Evolutionary conservation across 2,329 filamentous ascomycete species (phyloP).

Genomic region (Colletotrichum sp.): DNA sequence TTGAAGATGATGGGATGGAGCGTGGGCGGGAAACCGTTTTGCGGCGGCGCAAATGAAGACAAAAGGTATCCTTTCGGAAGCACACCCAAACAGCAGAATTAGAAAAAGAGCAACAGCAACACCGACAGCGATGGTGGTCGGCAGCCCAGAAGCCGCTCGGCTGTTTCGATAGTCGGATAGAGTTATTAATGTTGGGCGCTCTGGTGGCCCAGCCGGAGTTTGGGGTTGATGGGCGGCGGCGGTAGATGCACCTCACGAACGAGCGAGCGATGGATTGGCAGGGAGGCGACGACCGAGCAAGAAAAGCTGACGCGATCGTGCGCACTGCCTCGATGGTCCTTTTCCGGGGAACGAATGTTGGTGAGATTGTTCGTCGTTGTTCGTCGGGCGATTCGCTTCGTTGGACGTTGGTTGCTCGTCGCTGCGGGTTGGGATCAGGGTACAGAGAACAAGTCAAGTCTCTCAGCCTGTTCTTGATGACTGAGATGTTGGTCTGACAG

Average conservation of each 20-base stretch:
- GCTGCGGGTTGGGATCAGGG: background rate
- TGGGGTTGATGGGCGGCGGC: background rate
- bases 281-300: background rate
- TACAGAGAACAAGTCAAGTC: background rate
- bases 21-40: background rate
- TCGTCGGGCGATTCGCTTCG: background rate
- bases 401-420: background rate
- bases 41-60: background rate
- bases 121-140: background rate
- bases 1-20: background rate
- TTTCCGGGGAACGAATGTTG: background rate
- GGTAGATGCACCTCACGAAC: background rate
- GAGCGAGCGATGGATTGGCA: background rate
- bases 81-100: background rate
- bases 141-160: background rate
- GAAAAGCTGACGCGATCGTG: background rate
- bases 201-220: background rate
- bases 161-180: slow-evolving; percentile 6
- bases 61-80: background rate
- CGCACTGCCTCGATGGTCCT: background rate
- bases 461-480: background rate
- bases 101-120: background rate
- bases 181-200: background rate
- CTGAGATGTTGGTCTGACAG: background rate
- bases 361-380: background rate